Evolutionary conservation across 129 eudicot species (phyloP).

Genomic region (Dittrichia graveolens): DNA sequence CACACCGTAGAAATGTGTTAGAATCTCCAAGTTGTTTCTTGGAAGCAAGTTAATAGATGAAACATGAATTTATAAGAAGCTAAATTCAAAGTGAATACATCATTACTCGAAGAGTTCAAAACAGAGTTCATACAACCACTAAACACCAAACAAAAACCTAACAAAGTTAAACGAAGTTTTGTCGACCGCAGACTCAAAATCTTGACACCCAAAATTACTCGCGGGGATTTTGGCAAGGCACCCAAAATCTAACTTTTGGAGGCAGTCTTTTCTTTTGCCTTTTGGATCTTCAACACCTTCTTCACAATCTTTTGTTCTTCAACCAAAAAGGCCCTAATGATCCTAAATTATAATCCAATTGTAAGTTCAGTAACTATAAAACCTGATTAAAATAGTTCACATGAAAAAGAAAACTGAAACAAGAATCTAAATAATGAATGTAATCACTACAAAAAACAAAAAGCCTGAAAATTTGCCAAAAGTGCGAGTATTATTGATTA

Average conservation of each 20-base stretch:
- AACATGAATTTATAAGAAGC: constrained; percentile 5
- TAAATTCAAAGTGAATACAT: constrained; percentile 18
- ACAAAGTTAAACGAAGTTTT: constrained; percentile 18
- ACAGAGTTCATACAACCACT: constrained; percentile 17
- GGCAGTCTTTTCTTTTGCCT: constrained; percentile 70
- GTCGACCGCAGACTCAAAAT: constrained; percentile 29
- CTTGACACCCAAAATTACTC: constrained; percentile 39
- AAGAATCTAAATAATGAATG: neutral
- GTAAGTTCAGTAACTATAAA: neutral
- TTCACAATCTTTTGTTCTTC: constrained; percentile 94
- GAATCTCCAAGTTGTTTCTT: neutral
- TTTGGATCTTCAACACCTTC: constrained; percentile 92
- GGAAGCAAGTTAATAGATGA: neutral
- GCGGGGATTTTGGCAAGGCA: constrained; percentile 17
- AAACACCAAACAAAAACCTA: constrained; percentile 33
- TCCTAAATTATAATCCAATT: constrained; percentile 37
- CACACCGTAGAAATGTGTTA: neutral
- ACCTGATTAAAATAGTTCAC: neutral
- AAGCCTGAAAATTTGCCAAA: too few species aligned
- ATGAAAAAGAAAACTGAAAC: neutral
- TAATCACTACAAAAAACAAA: too few species aligned
- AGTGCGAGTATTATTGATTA: too few species aligned
- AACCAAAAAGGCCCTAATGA: constrained; percentile 83
- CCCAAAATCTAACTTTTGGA: constrained; percentile 43
- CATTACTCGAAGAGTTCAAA: constrained; percentile 7